phyloP scores from a whole-genome alignment of 1,139 yeast genomes.

The Yamadazyma atmosphaerica region DNA sequence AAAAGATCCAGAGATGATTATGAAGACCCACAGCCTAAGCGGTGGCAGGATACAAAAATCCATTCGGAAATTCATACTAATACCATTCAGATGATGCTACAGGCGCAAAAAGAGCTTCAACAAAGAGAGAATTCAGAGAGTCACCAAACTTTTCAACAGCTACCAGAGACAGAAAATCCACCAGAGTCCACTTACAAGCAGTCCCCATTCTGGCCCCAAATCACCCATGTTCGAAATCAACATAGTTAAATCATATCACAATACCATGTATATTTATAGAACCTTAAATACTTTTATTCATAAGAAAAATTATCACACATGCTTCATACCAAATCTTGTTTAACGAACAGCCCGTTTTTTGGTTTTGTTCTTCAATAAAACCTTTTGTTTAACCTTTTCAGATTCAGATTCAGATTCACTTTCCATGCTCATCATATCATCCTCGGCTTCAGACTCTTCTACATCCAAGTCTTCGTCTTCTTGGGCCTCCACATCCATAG shows the following conservation, averaged over 20 bases:
- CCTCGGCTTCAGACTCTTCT: slow-evolving; percentile 39
- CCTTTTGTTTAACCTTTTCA: slow-evolving; percentile 64
- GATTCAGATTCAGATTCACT: slow-evolving; percentile 39
- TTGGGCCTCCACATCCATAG: slow-evolving; percentile 47
- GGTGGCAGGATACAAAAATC: slow-evolving; percentile 27
- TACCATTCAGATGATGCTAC: slow-evolving; percentile 34
- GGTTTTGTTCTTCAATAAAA: slow-evolving; percentile 78
- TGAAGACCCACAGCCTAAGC: slow-evolving; percentile 15
- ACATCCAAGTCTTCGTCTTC: slow-evolving; percentile 42
- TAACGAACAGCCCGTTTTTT: slow-evolving; percentile 47
- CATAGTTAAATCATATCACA: background rate
- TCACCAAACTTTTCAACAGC: slow-evolving; percentile 1
- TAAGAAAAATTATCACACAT: background rate
- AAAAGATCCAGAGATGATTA: slow-evolving; percentile 13
- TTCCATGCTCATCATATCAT: slow-evolving; percentile 33
- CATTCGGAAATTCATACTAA: slow-evolving; percentile 30
- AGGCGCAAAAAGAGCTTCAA: slow-evolving; percentile 21
- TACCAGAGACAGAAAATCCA: no score
- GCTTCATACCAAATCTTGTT: slow-evolving; percentile 1
- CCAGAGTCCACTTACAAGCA: slow-evolving; percentile 22
- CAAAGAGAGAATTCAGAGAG: slow-evolving; percentile 3
- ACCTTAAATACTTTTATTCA: background rate
- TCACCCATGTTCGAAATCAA: slow-evolving; percentile 7
- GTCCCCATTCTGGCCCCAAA: slow-evolving; percentile 32
- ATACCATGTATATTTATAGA: slow-evolving; percentile 2